Base-by-base conservation (phyloP, 495 filamentous ascomycete genomes). In the Penicillium canescens region DNA sequence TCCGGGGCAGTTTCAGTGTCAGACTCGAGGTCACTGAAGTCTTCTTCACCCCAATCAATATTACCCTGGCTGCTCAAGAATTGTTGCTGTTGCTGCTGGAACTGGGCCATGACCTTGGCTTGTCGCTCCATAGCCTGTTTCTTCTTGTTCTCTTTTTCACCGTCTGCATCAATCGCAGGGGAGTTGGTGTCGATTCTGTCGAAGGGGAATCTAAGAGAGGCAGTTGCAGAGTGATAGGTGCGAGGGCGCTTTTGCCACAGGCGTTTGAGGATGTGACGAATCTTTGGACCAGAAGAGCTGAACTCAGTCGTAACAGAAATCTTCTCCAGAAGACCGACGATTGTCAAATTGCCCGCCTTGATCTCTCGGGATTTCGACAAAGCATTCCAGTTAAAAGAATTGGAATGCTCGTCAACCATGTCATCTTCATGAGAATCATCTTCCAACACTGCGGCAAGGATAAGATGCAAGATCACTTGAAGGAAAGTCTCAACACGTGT, bases 1-100 rank as follows among this genome's bases (percentile, higher is more conserved):
- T 86, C 84, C 0, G 71, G 71, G 4, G 78, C 67, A 16, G 72
- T 74, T 14, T 73, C 68, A 8, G 73, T 63, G 23, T 87, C 85
- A 12, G 82, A 69, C n/a, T 89, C 85, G 8, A 81, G 56, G 48
- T 86, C 86, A 28, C 89, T 89, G 37, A 88, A 83, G 43, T 88
- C 83, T 39, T 87, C 84, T 34, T 89, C 88, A 13, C 87, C 91
- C 86, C 92, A 96, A 65, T 96, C 88, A 57, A 96, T 79, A 33
- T 84, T 83, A 28, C 86, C 87, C 65, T 96, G 91, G 57, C 83
- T 91, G 52, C 89, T 86, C 72, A 98, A 68, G 73, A 98, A 98
- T 58, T 83, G 91, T 69, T 95, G 91, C 63, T 98, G 95, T 61
- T 99, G 91, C 62, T 96, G 86, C 66, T 96, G 94, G 75, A 98